Base-by-base conservation (phyloP, 2,329 filamentous ascomycete genomes). In the Orbilia ellipsospora region DNA sequence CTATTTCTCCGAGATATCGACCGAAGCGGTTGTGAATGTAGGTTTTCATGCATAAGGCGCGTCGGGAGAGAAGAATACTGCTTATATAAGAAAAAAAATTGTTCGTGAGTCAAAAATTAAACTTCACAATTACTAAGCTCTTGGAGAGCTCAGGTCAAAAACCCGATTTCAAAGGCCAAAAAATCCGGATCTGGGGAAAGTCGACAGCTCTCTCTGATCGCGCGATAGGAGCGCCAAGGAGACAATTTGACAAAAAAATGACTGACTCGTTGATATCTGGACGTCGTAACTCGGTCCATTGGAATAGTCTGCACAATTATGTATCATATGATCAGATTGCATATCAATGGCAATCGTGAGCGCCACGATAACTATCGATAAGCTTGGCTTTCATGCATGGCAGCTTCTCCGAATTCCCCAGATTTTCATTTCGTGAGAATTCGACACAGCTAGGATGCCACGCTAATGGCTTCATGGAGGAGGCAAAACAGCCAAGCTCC, bases 1-100 rank as follows among this genome's bases (percentile, higher is more conserved):
- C n/a, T 45, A 20, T 66, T 44, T 66, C 69, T 73, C 69, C 69
- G 69, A 73, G 69, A 73, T 73, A 73, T 73, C 69, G 64, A 62
- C 69, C 69, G 69, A 73, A 73, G 42, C 15, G 59, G 67, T 28
- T 52, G 36, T 16, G 18, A 36, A 6, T 36, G 31, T 36, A 36
- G 10, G 31, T 36, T 36, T 36, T 6, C 31, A 36, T 36, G 5
- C 10, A 10, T 36, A 36, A 36, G 31, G 31, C 31, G 31, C 28
- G 28, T 31, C 28, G 28, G 26, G 12, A 13, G 60, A n/a, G 26
- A 69, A n/a, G 18, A 51, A 16, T 48, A 26, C 8, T n/a, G 51
- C 50, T 63, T 62, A 57, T 70, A 70, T 70, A 70, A 68, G 18
- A 20, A 57, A 26, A 57, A 26, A 1, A 13, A 26, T 36, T 42